These are phyloP conservation scores for Pittosporum tobira DNA, from an alignment of 129 eudicot species.

Conservation along the genomic window DNA sequence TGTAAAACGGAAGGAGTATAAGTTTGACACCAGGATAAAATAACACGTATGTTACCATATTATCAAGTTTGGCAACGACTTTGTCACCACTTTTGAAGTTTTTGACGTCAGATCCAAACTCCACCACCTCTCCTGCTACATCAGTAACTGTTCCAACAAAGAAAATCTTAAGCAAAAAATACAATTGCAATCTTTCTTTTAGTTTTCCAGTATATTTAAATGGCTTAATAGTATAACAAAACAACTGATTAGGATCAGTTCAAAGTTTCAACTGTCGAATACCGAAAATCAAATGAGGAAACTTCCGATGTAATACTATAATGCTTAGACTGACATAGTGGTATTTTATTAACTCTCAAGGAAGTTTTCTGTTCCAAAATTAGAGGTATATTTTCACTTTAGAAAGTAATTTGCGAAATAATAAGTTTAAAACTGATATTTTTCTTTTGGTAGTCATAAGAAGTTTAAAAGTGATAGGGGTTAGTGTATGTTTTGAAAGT, in stretches of 20 bases:
- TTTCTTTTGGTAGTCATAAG: too few relatives aligned
- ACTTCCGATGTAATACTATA: too few relatives aligned
- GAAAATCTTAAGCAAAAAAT: background rate
- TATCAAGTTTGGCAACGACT: conserved; percentile 21
- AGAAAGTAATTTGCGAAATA: too few relatives aligned
- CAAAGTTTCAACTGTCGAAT: background rate
- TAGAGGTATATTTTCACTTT: too few relatives aligned
- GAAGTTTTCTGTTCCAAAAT: too few relatives aligned
- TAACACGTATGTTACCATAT: background rate
- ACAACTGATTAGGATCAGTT: too few relatives aligned
- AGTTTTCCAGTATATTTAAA: background rate
- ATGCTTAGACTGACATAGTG: too few relatives aligned
- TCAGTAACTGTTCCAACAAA: conserved; percentile 24
- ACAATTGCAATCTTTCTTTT: background rate
- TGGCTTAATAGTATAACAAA: background rate
- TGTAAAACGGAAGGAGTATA: background rate
- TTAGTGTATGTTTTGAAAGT: too few relatives aligned
- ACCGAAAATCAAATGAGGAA: background rate
- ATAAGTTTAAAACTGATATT: too few relatives aligned
- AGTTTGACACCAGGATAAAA: background rate
- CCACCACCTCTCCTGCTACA: conserved; percentile 32
- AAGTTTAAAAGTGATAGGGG: too few relatives aligned
- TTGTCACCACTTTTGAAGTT: conserved; percentile 29
- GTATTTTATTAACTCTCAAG: too few relatives aligned
- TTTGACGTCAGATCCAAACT: conserved; percentile 21